Percentiles rank a stretch among this genome's conserved stretches.
These are phyloP conservation scores for Anthracocystis walkeri DNA, from an alignment of 1,284 basidiomycete species.

Conservation along the genomic window DNA sequence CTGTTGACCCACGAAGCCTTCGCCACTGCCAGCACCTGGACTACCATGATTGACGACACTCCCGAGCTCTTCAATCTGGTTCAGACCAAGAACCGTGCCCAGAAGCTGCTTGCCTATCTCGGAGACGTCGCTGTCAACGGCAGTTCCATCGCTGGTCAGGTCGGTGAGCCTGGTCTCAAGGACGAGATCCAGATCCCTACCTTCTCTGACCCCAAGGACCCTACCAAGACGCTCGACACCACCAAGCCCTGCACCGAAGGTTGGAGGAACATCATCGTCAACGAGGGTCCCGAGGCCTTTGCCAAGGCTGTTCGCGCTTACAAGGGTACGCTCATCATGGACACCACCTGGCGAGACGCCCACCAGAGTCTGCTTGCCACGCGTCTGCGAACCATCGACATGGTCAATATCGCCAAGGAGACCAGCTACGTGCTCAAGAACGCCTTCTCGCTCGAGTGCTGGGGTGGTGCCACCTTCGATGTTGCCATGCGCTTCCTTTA, in stretches of 20 bases:
- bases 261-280: constrained; percentile 99
- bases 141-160: constrained; percentile 92
- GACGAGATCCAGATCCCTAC: constrained; percentile 87
- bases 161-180: constrained; percentile 93
- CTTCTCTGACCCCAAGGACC: constrained; percentile 82
- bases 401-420: constrained; percentile 98
- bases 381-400: constrained; percentile 93
- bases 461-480: constrained; percentile 99
- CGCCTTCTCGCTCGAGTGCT: constrained; percentile 97
- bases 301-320: constrained; percentile 98
- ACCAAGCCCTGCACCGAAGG: constrained; percentile 85
- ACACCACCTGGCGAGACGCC: constrained; percentile 98
- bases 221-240: constrained; percentile 80
- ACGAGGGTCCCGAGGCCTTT: constrained; percentile 97
- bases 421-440: constrained; percentile 88
- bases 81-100: constrained; percentile 96
- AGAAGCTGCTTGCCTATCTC: constrained; percentile 95
- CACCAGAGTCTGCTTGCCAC: constrained; percentile 98
- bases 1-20: constrained; percentile 98
- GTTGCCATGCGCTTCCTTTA: constrained; percentile 99
- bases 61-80: constrained; percentile 98
- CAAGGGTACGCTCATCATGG: constrained; percentile 80
- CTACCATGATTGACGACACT: constrained; percentile 87
- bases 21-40: constrained; percentile 97
- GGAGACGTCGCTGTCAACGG: constrained; percentile 99